These are phyloP conservation scores for Tuber umbilicatum DNA, from an alignment of 495 filamentous ascomycete species.

Conservation along the genomic window DNA sequence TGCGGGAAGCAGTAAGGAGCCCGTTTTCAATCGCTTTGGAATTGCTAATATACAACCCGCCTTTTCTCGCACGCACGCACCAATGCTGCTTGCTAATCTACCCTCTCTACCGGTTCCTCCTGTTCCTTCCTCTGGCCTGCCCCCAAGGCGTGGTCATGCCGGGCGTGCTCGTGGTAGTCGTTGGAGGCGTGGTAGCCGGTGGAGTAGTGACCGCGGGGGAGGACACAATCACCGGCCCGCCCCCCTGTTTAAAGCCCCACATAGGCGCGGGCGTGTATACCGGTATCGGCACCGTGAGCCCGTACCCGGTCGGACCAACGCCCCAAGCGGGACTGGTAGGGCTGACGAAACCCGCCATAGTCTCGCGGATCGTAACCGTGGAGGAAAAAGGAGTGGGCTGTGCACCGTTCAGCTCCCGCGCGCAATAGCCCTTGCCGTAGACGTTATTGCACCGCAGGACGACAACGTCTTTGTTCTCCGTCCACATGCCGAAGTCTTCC, in stretches of 20 bases:
- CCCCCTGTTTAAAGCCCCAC: constrained; percentile 8
- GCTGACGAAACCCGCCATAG: constrained; percentile 15
- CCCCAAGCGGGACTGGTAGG: constrained; percentile 30
- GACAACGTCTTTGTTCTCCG: constrained; percentile 48
- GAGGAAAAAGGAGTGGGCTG: constrained; percentile 21
- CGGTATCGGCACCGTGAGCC: constrained; percentile 26
- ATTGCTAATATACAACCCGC: not conserved
- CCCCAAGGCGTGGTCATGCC: not conserved
- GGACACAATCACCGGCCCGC: not conserved
- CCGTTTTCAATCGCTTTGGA: not conserved
- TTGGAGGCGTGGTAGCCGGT: not conserved
- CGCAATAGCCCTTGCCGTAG: constrained; percentile 50
- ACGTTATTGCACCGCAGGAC: constrained; percentile 49
- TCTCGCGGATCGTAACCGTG: constrained; percentile 18
- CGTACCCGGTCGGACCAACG: constrained; percentile 25
- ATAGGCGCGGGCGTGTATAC: constrained; percentile 28
- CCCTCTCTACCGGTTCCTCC: not conserved
- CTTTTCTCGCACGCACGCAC: not conserved
- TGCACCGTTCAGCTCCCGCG: constrained; percentile 8
- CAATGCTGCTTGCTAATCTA: not conserved
- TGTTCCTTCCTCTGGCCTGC: not conserved
- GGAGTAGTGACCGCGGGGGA: too few relatives aligned
- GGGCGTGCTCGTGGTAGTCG: not conserved
- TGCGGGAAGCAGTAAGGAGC: not conserved
- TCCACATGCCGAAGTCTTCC: constrained; percentile 56